Base-by-base conservation (phyloP, 371 early-diverging fungal genomes). In the Cokeromyces recurvatus region DNA sequence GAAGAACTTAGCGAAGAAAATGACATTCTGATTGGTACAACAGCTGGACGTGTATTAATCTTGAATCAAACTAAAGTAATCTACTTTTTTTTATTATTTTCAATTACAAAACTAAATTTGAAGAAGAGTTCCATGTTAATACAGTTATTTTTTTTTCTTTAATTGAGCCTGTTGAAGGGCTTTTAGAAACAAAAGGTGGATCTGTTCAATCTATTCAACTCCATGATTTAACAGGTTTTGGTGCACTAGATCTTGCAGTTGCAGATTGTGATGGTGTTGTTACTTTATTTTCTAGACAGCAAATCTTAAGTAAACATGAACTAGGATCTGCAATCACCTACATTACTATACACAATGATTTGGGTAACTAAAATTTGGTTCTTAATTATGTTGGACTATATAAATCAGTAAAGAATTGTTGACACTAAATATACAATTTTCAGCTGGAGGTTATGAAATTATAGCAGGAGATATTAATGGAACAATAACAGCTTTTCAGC, bases 141-240 rank as follows among this genome's bases (percentile, higher is more conserved):
- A n/a, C n/a, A n/a, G n/a, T n/a, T n/a, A n/a, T n/a, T n/a, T n/a
- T n/a, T n/a, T n/a, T n/a, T n/a, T n/a, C n/a, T n/a, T n/a, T n/a
- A n/a, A n/a, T n/a, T n/a, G 6, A 59, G 63, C 63, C 67, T 39
- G 61, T 70, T 32, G 73, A 67, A 48, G 59, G 66, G 3, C 48
- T 76, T 8, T 49, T 76, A 25, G 77, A 76, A 38, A 76, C 73
- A 14, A 76, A 76, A 55, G 68, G 73, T 19, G 71, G 67, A 5
- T 55, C 71, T 20, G 64, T 76, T 29, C 68, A 70, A 43, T 44
- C 71, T 5, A 50, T 76, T 8, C 32, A 62, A 6, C 46, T 76
- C 7, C 62, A 68, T 31, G 73, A 76, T 49, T 47, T 72, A 43
- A 72, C 73, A 19, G 68, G 73, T n/a, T 60, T 63, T 53, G 58